A percentile compares a stretch with the other conserved stretches of the same genome.
Conservation (phyloP, 2,329 filamentous ascomycete genomes). For the Rugonectria rugulosa region DNA sequence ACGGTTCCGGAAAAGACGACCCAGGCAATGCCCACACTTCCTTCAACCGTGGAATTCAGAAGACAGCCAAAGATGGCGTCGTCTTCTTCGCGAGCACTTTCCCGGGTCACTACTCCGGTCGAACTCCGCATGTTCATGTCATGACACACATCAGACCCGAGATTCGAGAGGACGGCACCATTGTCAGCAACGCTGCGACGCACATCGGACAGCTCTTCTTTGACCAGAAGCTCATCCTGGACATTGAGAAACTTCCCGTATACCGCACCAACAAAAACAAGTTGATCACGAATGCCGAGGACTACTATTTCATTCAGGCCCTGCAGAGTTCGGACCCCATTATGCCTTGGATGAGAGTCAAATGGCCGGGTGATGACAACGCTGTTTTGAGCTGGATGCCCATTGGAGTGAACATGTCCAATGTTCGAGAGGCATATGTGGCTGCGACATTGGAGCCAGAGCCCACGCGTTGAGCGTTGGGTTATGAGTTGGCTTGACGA, state of each 20-base stretch:
- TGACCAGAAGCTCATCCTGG: conserved; percentile 59
- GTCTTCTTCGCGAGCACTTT: conserved; percentile 45
- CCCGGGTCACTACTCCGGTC: conserved; percentile 47
- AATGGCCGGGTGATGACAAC: not conserved
- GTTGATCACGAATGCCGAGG: conserved; percentile 56
- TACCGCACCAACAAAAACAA: conserved; percentile 51
- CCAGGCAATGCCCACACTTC: conserved; percentile 38
- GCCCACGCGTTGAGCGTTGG: not conserved
- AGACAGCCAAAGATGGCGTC: conserved; percentile 44
- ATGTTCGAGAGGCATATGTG: conserved; percentile 1
- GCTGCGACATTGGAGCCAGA: not conserved
- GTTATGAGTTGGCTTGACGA: not conserved
- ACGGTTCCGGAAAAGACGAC: conserved; percentile 39
- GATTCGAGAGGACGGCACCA: conserved; percentile 55
- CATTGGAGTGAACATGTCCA: conserved; percentile 14
- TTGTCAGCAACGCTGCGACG: conserved; percentile 53
- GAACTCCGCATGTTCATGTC: conserved; percentile 46
- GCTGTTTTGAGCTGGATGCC: conserved; percentile 15
- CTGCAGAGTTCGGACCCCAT: conserved; percentile 5
- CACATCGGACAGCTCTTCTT: conserved; percentile 68
- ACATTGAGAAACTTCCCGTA: conserved; percentile 54
- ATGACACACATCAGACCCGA: conserved; percentile 38
- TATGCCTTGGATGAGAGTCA: conserved; percentile 5
- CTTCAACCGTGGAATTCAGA: conserved; percentile 44
- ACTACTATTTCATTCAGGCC: conserved; percentile 37